Percentiles rank a stretch among this genome's conserved stretches.
Conservation (phyloP, 208 protist genomes). For the Lotmaria passim region DNA sequence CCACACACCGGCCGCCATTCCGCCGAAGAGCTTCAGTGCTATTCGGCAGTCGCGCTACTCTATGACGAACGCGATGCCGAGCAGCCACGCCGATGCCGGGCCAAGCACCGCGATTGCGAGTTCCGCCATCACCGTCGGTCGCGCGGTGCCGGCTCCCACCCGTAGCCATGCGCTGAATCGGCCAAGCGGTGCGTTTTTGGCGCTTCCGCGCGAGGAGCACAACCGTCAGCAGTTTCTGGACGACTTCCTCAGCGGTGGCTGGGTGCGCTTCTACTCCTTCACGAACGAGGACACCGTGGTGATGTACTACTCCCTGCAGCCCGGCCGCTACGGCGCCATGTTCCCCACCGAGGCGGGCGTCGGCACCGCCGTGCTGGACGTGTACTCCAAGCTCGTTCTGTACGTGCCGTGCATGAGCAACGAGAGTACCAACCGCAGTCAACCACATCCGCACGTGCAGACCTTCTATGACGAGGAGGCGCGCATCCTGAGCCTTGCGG, state of each 20-base stretch:
- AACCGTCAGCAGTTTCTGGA: constrained; percentile 84
- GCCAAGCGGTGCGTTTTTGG: constrained; percentile 64
- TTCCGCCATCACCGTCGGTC: neutral
- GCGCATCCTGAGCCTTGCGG: constrained; percentile 64
- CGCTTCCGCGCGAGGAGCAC: constrained; percentile 69
- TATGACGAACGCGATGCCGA: constrained; percentile 51
- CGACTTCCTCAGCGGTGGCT: constrained; percentile 83
- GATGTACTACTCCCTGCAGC: constrained; percentile 90
- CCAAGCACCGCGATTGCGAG: neutral
- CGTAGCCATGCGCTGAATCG: constrained; percentile 25
- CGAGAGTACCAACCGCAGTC: constrained; percentile 79
- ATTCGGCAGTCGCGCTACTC: constrained; percentile 53
- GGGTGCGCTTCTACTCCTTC: constrained; percentile 89
- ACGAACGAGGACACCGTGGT: constrained; percentile 79
- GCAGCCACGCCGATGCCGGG: neutral
- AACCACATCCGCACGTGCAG: constrained; percentile 88
- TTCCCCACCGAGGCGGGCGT: constrained; percentile 82
- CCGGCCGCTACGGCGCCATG: constrained; percentile 85
- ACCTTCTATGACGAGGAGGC: constrained; percentile 90
- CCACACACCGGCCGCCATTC: constrained; percentile 40
- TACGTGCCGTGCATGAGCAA: constrained; percentile 90
- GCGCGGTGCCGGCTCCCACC: neutral
- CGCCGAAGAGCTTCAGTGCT: constrained; percentile 42
- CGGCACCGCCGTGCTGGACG: constrained; percentile 82
- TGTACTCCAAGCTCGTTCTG: constrained; percentile 82